These are phyloP conservation scores for Artemisia argyi DNA, from an alignment of 129 eudicot genomes.

Conservation along the genomic window DNA sequence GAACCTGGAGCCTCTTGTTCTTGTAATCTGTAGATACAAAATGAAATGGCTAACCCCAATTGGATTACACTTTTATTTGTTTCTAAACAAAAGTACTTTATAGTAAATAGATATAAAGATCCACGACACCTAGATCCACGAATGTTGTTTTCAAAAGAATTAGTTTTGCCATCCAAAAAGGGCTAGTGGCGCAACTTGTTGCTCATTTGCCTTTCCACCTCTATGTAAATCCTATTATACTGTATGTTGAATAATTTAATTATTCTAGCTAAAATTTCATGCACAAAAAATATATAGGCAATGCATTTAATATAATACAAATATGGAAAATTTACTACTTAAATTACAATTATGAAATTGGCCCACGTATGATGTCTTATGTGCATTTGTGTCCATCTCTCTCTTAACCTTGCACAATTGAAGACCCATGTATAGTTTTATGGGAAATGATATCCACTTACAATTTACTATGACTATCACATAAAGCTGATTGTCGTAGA, in stretches of 20 bases:
- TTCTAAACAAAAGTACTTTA: not conserved
- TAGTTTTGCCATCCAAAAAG: no score
- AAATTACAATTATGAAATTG: not conserved
- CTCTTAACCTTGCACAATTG: not conserved
- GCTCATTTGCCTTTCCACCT: no score
- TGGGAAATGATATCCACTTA: not conserved
- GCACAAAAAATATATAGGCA: no score
- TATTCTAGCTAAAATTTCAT: no score
- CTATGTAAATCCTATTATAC: no score
- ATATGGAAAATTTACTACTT: not conserved
- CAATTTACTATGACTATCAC: slow-evolving; percentile 5
- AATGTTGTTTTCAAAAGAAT: no score
- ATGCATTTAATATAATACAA: not conserved
- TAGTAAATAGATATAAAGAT: not conserved
- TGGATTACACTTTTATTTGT: not conserved
- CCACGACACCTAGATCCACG: no score
- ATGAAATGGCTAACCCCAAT: not conserved
- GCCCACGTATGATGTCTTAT: not conserved
- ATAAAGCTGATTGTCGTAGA: slow-evolving; percentile 11
- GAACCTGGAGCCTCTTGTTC: slow-evolving; percentile 73
- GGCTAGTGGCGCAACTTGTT: no score
- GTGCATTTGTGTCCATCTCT: not conserved
- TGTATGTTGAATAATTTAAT: no score
- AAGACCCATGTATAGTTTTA: not conserved
- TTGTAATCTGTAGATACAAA: slow-evolving; percentile 33